These are phyloP conservation scores for Neofusicoccum sp. DNA, from an alignment of 2,329 filamentous ascomycete genomes.

Conservation along the genomic window DNA sequence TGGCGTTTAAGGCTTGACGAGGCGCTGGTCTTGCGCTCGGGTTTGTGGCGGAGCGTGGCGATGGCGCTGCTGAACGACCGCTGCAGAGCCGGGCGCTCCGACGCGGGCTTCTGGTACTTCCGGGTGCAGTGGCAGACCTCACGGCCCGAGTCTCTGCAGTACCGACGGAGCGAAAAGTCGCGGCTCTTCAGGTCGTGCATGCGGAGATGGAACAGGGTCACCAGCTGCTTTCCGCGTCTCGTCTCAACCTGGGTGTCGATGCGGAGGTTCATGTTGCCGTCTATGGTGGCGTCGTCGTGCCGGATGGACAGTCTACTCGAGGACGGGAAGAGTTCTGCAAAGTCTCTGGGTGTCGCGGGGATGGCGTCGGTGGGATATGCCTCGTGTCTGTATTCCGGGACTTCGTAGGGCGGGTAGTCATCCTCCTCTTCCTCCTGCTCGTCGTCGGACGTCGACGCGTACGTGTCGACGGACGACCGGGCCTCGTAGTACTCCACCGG, in stretches of 20 bases:
- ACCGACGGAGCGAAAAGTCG: constrained; percentile 87
- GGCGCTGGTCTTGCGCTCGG: constrained; percentile 51
- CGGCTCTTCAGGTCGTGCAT: constrained; percentile 89
- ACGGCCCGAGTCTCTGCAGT: constrained; percentile 88
- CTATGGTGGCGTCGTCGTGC: constrained; percentile 85
- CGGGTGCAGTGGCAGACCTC: constrained; percentile 87
- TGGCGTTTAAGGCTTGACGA: constrained; percentile 53
- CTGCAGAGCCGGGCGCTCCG: constrained; percentile 55
- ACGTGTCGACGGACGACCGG: constrained; percentile 62
- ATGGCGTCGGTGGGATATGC: constrained; percentile 67
- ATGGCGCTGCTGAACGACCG: constrained; percentile 64
- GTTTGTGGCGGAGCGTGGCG: constrained; percentile 58
- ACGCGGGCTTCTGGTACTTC: constrained; percentile 62
- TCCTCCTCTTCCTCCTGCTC: constrained; percentile 54
- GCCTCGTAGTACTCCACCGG: constrained; percentile 24
- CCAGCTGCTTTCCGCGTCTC: constrained; percentile 61
- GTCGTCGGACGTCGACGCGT: constrained; percentile 70
- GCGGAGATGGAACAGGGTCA: constrained; percentile 87
- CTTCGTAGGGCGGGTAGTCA: constrained; percentile 54
- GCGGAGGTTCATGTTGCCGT: constrained; percentile 96
- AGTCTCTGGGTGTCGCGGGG: constrained; percentile 78
- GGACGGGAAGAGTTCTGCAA: constrained; percentile 84
- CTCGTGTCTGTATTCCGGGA: constrained; percentile 65
- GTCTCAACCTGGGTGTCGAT: constrained; percentile 73
- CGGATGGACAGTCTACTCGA: constrained; percentile 77